Base-by-base conservation (phyloP, 2,329 filamentous ascomycete genomes). In the Orbilia javanica region DNA sequence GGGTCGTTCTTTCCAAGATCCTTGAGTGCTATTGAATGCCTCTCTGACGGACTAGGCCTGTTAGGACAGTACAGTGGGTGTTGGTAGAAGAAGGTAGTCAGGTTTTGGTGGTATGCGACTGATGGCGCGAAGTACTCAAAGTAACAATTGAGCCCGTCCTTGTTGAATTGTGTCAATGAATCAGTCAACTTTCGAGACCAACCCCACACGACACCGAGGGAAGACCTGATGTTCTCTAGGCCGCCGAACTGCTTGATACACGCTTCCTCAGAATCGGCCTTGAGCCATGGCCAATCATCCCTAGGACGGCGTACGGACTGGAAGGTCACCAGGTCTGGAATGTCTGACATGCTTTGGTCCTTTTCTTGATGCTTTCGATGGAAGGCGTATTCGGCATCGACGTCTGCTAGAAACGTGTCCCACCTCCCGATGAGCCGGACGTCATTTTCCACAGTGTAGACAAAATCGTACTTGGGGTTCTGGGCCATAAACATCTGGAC, bases 301-400 rank as follows among this genome's bases (percentile, higher is more conserved):
- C 22, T 22, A 15, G 57, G 65, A n/a, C 65, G 65, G 3, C 27
- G 46, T 44, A 76, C 39, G 1, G 55, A 46, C 50, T 70, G 27
- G 27, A 76, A 76, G 1, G 65, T 53, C 2, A 75, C 53, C 4
- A 76, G 18, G 34, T 76, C 65, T 1, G 65, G 65, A 15, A 64
- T 76, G 4, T 34, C 34, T 0, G 72, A 67, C 20, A 70, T 31
- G 20, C 31, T 36, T 22, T 76, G 72, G 36, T 76, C 46, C 29
- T 31, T 22, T n/a, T 20, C 15, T 31, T 76, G 65, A 22, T 57
- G 46, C 31, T 76, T 39, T 1, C 60, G 34, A 27, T 70, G 65
- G n/a, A 70, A 76, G n/a, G 57, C 15, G 31, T 76, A 76, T 62
- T 76, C 65, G 20, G 25, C 15, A 52, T 70, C 48, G 11, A 76